Evolutionary conservation across 805 yeast genomes (phyloP).

Genomic region (Kluyveromyces aestuarii): DNA sequence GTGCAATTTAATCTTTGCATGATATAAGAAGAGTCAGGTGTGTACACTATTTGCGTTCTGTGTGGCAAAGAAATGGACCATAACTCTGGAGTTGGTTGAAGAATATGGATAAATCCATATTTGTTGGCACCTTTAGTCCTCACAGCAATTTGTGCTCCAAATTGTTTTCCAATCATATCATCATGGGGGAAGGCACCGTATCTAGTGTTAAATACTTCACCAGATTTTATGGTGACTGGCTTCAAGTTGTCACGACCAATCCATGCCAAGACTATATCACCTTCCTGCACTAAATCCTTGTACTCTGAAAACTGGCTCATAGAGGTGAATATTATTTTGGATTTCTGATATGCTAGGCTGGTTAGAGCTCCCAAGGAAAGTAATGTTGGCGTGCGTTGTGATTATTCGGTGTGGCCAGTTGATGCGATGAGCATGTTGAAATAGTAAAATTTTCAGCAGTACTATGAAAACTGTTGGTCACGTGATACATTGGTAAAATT

Average conservation of each 20-base stretch:
- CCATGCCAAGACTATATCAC: slow-evolving; percentile 82
- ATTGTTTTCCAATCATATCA: slow-evolving; percentile 69
- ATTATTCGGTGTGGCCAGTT: no score
- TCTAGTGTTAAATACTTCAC: slow-evolving; percentile 66
- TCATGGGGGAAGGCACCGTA: slow-evolving; percentile 86
- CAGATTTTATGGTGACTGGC: slow-evolving; percentile 55
- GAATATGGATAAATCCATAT: slow-evolving; percentile 74
- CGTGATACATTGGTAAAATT: not conserved
- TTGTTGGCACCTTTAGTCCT: slow-evolving; percentile 46
- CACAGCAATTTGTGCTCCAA: slow-evolving; percentile 75
- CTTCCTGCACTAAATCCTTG: slow-evolving; percentile 67
- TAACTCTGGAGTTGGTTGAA: slow-evolving; percentile 89
- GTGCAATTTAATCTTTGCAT: slow-evolving; percentile 69
- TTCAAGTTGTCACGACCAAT: slow-evolving; percentile 72
- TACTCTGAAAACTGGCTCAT: slow-evolving; percentile 39
- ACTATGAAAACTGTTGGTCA: not conserved
- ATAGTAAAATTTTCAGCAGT: not conserved
- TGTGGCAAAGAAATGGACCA: slow-evolving; percentile 97
- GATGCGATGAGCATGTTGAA: not conserved
- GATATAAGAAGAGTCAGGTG: slow-evolving; percentile 90
- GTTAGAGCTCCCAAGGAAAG: no score
- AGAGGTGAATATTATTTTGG: no score
- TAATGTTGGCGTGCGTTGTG: no score
- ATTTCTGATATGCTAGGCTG: no score
- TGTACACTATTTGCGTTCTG: slow-evolving; percentile 93